Conservation (phyloP, 495 filamentous ascomycete species). For the Penicillium verhagenii region DNA sequence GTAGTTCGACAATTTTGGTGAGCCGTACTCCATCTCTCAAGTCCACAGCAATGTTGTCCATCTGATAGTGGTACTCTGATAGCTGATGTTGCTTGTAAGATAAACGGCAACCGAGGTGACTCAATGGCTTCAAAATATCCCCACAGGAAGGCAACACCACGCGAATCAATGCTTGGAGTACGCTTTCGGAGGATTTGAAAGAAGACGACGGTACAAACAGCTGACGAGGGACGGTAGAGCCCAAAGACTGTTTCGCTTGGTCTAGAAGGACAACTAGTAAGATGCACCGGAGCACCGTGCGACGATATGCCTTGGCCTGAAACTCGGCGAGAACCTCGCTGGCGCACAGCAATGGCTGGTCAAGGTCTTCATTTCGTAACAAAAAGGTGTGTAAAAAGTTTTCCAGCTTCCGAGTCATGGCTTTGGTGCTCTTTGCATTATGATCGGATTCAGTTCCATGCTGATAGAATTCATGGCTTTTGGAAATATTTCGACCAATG, state of each 20-base stretch:
- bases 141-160: constrained; percentile 60
- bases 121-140: constrained; percentile 53
- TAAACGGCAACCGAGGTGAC: constrained; percentile 57
- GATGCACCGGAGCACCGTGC: constrained; percentile 58
- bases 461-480: constrained; percentile 3
- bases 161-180: constrained; percentile 51
- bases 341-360: constrained; percentile 3
- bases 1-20: constrained; percentile 58
- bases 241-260: constrained; percentile 33
- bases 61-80: constrained; percentile 57
- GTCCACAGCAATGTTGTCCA: constrained; percentile 63
- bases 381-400: constrained; percentile 58
- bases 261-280: constrained; percentile 63
- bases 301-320: constrained; percentile 48
- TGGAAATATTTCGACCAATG: constrained; percentile 53
- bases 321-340: constrained; percentile 37
- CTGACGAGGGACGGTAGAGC: constrained; percentile 30
- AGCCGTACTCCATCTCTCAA: constrained; percentile 63
- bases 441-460: neutral
- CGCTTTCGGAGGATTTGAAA: constrained; percentile 55
- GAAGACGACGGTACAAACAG: constrained; percentile 50
- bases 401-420: constrained; percentile 45
- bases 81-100: constrained; percentile 54
- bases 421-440: constrained; percentile 13
- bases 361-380: constrained; percentile 57